Conservation (phyloP, 2,329 filamentous ascomycete genomes). For the Celoporthe dispersa region DNA sequence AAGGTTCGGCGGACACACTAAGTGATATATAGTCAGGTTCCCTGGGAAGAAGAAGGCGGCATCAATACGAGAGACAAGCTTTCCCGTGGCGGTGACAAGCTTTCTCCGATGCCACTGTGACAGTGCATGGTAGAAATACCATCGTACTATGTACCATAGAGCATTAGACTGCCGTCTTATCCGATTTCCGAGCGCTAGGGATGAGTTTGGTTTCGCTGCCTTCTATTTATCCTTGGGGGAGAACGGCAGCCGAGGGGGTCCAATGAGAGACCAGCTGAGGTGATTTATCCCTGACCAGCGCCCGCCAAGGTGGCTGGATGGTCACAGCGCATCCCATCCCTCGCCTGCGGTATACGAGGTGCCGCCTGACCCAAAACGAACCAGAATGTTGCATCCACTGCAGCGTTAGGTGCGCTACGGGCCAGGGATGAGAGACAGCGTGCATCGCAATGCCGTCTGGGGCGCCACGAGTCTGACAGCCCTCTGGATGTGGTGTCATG, state of each 20-base stretch:
- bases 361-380: slow-evolving; percentile 12
- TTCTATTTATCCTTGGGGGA: background rate
- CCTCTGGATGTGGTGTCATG: background rate
- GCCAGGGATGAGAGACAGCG: slow-evolving; percentile 2
- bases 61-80: background rate
- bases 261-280: background rate
- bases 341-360: slow-evolving; percentile 10
- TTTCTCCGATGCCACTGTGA: background rate
- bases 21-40: background rate
- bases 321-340: background rate
- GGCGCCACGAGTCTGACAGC: background rate
- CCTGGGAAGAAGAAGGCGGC: background rate
- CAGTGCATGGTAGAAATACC: background rate
- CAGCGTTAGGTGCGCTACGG: slow-evolving; percentile 1
- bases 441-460: background rate
- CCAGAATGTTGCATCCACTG: slow-evolving; percentile 4
- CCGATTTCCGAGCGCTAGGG: background rate
- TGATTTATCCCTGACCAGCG: background rate
- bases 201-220: background rate
- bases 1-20: background rate
- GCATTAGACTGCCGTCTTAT: background rate
- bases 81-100: slow-evolving; percentile 10
- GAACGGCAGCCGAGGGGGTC: background rate
- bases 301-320: background rate
- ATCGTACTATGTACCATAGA: background rate